Percentiles rank a stretch among this genome's conserved stretches.
Evolutionary conservation across 768 basidiomycete genomes (phyloP).

Genomic region (Tephrocybe sp.): DNA sequence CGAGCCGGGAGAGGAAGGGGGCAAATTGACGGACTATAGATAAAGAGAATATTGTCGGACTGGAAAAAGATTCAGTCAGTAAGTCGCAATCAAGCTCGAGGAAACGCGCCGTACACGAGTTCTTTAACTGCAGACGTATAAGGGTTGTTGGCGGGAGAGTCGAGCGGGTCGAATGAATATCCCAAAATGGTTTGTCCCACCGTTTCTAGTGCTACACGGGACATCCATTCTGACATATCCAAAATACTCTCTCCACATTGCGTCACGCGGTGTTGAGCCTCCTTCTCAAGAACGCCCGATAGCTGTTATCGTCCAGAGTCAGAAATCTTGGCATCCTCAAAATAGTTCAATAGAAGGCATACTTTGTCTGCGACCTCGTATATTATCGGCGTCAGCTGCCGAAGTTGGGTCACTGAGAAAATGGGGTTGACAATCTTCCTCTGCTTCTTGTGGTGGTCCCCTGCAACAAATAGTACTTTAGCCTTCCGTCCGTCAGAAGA

Average conservation of each 20-base stretch:
- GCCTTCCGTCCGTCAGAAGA: background rate
- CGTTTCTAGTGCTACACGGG: constrained; percentile 42
- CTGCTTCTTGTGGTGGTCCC: constrained; percentile 47
- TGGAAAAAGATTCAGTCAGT: constrained; percentile 18
- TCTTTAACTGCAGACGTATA: constrained; percentile 47
- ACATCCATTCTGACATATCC: constrained; percentile 49
- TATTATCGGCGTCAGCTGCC: constrained; percentile 42
- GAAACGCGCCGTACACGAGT: constrained; percentile 35
- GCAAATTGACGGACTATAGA: constrained; percentile 47
- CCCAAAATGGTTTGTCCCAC: constrained; percentile 44
- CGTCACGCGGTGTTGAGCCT: constrained; percentile 15
- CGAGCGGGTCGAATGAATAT: constrained; percentile 48
- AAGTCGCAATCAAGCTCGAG: background rate
- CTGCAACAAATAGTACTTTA: constrained; percentile 19
- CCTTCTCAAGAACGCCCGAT: constrained; percentile 26
- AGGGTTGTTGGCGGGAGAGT: constrained; percentile 39
- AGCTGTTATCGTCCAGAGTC: constrained; percentile 21
- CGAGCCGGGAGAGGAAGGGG: constrained; percentile 41
- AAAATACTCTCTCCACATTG: constrained; percentile 24
- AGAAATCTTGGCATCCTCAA: background rate
- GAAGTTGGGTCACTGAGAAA: constrained; percentile 46
- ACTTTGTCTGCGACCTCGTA: constrained; percentile 47
- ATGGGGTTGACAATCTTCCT: constrained; percentile 48
- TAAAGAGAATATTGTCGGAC: constrained; percentile 45
- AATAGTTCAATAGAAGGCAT: constrained; percentile 4